A percentile compares a stretch with the other conserved stretches of the same genome.
Evolutionary conservation across 2,329 filamentous ascomycete species (phyloP).

Genomic region (Ampelomyces quisqualis): DNA sequence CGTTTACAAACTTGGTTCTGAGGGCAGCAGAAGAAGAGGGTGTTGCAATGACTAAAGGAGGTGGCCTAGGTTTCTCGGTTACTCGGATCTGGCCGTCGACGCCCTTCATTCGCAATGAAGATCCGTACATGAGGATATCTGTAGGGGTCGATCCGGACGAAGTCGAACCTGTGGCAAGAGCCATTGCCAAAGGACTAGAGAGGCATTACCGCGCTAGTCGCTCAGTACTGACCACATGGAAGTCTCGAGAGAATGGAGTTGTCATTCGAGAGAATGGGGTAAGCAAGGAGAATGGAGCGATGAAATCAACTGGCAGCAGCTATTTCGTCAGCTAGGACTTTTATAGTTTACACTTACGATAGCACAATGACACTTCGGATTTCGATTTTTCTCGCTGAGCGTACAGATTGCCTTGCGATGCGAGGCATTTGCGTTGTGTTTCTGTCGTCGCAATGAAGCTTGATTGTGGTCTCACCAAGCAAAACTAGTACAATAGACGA

Average conservation of each 20-base stretch:
- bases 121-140: conserved; percentile 7
- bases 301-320: no score
- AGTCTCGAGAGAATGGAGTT: background rate
- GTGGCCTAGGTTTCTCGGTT: conserved; percentile 4
- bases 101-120: background rate
- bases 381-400: no score
- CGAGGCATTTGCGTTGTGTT: no score
- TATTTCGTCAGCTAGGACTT: no score
- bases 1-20: conserved; percentile 3
- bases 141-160: conserved; percentile 5
- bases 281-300: no score
- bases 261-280: no score
- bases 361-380: no score
- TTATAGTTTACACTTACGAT: no score
- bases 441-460: no score
- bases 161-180: conserved; percentile 2
- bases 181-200: conserved; percentile 1
- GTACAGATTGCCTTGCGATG: no score
- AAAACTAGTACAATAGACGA: no score
- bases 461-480: no score
- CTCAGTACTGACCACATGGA: background rate
- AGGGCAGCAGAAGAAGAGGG: conserved; percentile 1
- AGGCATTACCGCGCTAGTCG: conserved; percentile 1
- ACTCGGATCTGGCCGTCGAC: conserved; percentile 5
- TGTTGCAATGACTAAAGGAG: conserved; percentile 5